Evolutionary conservation across 73 alveolate species (phyloP).

Genomic region (Stentor coeruleus): DNA sequence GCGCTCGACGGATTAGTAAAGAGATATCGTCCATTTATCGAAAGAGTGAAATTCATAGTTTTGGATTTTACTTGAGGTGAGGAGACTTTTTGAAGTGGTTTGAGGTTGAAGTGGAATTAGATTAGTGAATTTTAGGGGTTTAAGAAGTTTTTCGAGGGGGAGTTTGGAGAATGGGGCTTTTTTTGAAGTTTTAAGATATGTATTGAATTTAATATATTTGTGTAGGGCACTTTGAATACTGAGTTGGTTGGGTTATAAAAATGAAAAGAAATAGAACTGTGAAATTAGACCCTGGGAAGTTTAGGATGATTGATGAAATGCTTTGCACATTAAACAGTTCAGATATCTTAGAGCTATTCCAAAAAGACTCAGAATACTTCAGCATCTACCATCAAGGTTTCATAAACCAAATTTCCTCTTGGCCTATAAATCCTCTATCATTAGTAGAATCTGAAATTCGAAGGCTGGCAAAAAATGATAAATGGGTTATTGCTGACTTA

Average conservation of each 20-base stretch:
- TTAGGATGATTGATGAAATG: slow-evolving; percentile 75
- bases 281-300: slow-evolving; percentile 44
- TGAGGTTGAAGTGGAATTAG: no score
- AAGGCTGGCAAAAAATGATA: slow-evolving; percentile 42
- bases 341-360: slow-evolving; percentile 55
- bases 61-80: no score
- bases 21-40: slow-evolving; percentile 71
- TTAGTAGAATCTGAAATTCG: slow-evolving; percentile 64
- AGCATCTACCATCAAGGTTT: slow-evolving; percentile 81
- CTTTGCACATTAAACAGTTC: slow-evolving; percentile 65
- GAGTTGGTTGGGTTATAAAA: no score
- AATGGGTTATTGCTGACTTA: slow-evolving; percentile 64
- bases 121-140: no score
- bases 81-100: no score
- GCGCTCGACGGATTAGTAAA: slow-evolving; percentile 71
- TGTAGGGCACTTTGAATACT: no score
- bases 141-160: no score
- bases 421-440: slow-evolving; percentile 86
- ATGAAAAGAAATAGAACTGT: slow-evolving; percentile 12
- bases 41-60: slow-evolving; percentile 16
- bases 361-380: slow-evolving; percentile 60
- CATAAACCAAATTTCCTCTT: slow-evolving; percentile 59
- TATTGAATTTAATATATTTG: no score
- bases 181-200: no score
- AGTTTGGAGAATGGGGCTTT: no score